Conservation (phyloP, 2,329 filamentous ascomycete genomes). For the Sporothrix brasiliensis region DNA sequence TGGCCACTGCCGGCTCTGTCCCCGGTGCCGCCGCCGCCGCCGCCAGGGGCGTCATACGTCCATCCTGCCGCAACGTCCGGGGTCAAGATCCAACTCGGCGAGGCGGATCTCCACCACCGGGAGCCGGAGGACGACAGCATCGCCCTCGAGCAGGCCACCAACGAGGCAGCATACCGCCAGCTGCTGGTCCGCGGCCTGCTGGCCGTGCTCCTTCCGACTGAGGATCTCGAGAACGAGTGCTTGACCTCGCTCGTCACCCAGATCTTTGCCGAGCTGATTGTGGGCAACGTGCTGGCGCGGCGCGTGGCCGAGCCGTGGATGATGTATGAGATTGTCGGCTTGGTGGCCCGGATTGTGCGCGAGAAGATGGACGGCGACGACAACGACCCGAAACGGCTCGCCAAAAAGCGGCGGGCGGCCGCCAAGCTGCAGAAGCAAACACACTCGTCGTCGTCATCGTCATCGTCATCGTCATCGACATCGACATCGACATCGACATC, state of each 20-base stretch:
- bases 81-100: background rate
- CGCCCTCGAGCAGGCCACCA: constrained; percentile 66
- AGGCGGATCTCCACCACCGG: background rate
- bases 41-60: too few species aligned
- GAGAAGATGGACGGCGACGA: constrained; percentile 37
- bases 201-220: constrained; percentile 82
- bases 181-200: constrained; percentile 82
- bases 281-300: constrained; percentile 78
- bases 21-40: constrained; percentile 66
- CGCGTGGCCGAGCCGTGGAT: constrained; percentile 87
- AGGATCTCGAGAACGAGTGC: constrained; percentile 87
- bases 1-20: constrained; percentile 79
- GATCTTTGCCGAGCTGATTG: constrained; percentile 85
- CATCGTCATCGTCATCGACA: too few species aligned
- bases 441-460: background rate
- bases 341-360: constrained; percentile 56
- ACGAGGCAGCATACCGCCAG: constrained; percentile 83
- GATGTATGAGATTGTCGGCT: constrained; percentile 80
- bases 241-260: constrained; percentile 81
- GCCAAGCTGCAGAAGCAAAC: constrained; percentile 13
- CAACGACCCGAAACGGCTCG: background rate
- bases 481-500: too few species aligned
- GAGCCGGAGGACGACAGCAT: constrained; percentile 52
- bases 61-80: background rate
- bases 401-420: background rate